Evolutionary conservation across 345 rosid genomes (phyloP), one percentile per base, ranked within the genome.

Genomic region (Aegle marmelos): DNA sequence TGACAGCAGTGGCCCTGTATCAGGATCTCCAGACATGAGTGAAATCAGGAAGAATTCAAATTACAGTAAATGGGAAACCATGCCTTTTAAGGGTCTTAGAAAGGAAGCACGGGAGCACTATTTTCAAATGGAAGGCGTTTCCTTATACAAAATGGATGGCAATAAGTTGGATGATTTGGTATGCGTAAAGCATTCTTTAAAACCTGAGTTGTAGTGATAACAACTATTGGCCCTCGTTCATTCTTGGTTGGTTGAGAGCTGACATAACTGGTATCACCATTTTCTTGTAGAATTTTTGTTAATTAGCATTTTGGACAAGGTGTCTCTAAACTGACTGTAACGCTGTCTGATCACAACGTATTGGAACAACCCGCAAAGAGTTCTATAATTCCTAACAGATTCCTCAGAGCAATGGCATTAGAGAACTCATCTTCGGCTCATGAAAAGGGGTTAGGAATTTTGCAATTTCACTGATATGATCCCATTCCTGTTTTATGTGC

Each of bases 141-240:
- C 98, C 73, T 84, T 92, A 65, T 96, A 96, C 87, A 96, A 96
- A 84, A 96, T 96, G 95, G 99, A 96, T 64, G 98, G 99, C 14
- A 94, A 96, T 79, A 96, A 85, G 77, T 86, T 96, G 85, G 99
- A 96, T 70, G 98, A 96, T 89, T 89, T 96, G 71, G 98, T 96
- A 33, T 96, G 99, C 30, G 90, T 94, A 25, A 85, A 88, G 83
- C 98, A 90, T 74, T 63, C 92, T 19, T 31, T 41, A 68, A 76
- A 82, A 78, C 78, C 83, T 22, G 79, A 75, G 79, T 76, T 65
- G 39, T 82, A 86, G 57, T 19, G 56, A 68, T 72, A 53, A 72
- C 53, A 57, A 45, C 34, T 27, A 4, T 22, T 41, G 17, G 70
- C 58, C 37, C 37, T 27, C 24, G 10, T 75, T 72, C 19, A 25